Evolutionary conservation across 108 stramenopile species (phyloP), one percentile per base, ranked within the genome.

Genomic region (Stephanodiscus triporus): DNA sequence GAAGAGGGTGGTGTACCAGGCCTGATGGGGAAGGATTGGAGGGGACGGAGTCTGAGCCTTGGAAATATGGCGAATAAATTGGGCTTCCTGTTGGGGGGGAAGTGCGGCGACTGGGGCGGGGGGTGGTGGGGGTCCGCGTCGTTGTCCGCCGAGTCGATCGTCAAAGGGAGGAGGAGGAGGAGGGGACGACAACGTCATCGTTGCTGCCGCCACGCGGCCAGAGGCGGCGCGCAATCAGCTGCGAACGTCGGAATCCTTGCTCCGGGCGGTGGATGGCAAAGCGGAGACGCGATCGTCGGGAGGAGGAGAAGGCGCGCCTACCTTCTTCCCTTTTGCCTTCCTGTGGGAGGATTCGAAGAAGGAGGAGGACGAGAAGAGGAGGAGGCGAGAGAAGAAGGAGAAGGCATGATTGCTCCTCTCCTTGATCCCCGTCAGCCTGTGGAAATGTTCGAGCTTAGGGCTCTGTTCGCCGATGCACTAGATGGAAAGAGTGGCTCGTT

Each of bases 1-100:
- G 14, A 97, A 97, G 73, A 73, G 93, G 45, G 93, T 91, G 70
- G 94, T 93, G 3, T 96, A 89, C 78, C 84, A 90, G 64, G 91
- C n/a, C 78, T 96, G 53, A 82, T 86, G 80, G 95, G 95, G 5
- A 93, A 92, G 64, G 91, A 89, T 67, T 89, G 87, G 88, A 48
- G 83, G 63, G 86, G 82, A 1, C 70, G 86, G 48, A 86, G 84
- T 66, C 47, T 84, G 26, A 82, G 78, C 30, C 67, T 80, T 72
- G 85, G 85, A 16, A 88, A 87, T 66, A 42, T 89, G 63, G 75
- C 85, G 0, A 48, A 70, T 11, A 62, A 75, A 26, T 17, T 86
- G 3, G 66, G 83, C 27, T 79, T 85, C 56, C 51, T 81, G 56
- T 54, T 86, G 57, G 84, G 81, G 45, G 16, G 42, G 24, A 72